These are phyloP conservation scores for Amaranthus tricolor DNA, from an alignment of 179 eudicot species.

Conservation along the genomic window DNA sequence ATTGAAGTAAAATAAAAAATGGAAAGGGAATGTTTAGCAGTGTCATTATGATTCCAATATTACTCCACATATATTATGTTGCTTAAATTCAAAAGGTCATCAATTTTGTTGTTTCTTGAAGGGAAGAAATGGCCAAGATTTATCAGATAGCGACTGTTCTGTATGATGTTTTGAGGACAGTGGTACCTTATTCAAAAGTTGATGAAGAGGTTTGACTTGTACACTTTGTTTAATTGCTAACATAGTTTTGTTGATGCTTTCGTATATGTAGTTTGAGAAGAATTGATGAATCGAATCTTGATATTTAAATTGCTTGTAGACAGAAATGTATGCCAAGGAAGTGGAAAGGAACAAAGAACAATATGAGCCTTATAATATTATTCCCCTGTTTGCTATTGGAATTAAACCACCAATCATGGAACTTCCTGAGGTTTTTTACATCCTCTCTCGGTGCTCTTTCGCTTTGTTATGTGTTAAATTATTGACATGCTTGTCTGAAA, in stretches of 20 bases:
- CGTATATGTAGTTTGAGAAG: not conserved
- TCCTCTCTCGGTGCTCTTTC: conserved; percentile 17
- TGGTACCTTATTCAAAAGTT: conserved; percentile 59
- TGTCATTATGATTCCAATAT: conserved; percentile 7
- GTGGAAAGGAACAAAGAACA: conserved; percentile 81
- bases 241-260: not conserved
- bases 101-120: conserved; percentile 31
- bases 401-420: conserved; percentile 90
- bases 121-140: conserved; percentile 97
- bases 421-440: conserved; percentile 74
- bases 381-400: conserved; percentile 75
- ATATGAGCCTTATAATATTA: conserved; percentile 80
- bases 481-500: conserved; percentile 13
- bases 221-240: not conserved
- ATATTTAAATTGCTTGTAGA: conserved; percentile 44
- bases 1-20: conserved; percentile 2
- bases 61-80: not conserved
- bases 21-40: not conserved
- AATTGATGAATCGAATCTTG: conserved; percentile 11
- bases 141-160: conserved; percentile 94
- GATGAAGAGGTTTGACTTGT: conserved; percentile 58
- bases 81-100: not conserved
- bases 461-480: conserved; percentile 1
- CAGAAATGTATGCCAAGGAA: conserved; percentile 70
- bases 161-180: conserved; percentile 80